phyloP scores from a whole-genome alignment of 2,329 filamentous ascomycete genomes.

The Huntiella bhutanensis region DNA sequence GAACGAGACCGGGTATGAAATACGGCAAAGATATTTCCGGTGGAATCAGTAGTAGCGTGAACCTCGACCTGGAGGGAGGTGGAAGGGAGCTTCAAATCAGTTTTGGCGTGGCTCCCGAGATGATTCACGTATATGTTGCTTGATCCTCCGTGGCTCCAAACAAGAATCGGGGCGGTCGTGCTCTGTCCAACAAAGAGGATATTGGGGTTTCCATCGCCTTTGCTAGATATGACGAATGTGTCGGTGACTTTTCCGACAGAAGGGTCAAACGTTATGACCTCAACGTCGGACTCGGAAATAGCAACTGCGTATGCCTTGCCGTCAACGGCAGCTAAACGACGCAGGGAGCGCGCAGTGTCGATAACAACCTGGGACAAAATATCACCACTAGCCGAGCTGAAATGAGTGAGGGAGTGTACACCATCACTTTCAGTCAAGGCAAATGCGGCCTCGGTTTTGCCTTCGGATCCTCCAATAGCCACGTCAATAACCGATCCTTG shows the following conservation, averaged over 20 bases:
- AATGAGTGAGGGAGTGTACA: constrained; percentile 40
- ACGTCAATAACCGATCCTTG: constrained; percentile 43
- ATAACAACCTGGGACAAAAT: constrained; percentile 32
- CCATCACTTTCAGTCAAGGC: constrained; percentile 44
- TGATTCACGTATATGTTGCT: constrained; percentile 50
- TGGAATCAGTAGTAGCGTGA: constrained; percentile 48
- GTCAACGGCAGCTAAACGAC: background rate
- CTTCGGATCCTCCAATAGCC: constrained; percentile 59
- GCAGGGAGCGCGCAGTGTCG: background rate
- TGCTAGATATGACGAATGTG: constrained; percentile 53
- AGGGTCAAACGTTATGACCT: constrained; percentile 54
- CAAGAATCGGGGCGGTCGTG: constrained; percentile 53
- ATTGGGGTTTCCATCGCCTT: constrained; percentile 44
- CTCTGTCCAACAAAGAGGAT: constrained; percentile 59
- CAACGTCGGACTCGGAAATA: constrained; percentile 17
- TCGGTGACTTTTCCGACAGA: constrained; percentile 52
- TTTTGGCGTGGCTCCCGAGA: constrained; percentile 38
- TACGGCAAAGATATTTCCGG: constrained; percentile 62
- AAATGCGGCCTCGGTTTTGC: constrained; percentile 35
- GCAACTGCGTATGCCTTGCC: constrained; percentile 3
- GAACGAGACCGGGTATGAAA: constrained; percentile 51
- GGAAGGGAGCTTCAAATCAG: constrained; percentile 32
- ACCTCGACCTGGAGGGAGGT: constrained; percentile 38
- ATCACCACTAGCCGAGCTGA: constrained; percentile 54
- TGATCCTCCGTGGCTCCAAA: constrained; percentile 46